Conservation (phyloP, 1,284 basidiomycete genomes). For the Rhodotorula mucilaginosa region DNA sequence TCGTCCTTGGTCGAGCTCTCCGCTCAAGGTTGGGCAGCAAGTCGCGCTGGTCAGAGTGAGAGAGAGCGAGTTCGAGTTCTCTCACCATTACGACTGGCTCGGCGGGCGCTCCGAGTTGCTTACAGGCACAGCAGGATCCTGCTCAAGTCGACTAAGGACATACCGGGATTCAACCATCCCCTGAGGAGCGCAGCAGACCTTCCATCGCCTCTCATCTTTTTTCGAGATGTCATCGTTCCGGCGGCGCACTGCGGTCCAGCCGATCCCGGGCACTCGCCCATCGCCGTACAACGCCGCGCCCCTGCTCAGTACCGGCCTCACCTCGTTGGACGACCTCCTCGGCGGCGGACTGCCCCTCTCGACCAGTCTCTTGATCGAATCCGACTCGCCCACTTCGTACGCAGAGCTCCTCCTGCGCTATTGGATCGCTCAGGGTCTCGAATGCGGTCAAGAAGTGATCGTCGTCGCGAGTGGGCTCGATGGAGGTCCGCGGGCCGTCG, state of each 20-base stretch:
- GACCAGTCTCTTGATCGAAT: conserved; percentile 70
- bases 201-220: too few species aligned
- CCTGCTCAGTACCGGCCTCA: conserved; percentile 76
- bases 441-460: conserved; percentile 64
- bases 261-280: conserved; percentile 40
- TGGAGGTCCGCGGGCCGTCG: conserved; percentile 53
- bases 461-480: conserved; percentile 57
- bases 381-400: conserved; percentile 81
- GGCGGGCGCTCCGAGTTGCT: too few species aligned
- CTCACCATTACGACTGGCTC: too few species aligned
- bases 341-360: conserved; percentile 89
- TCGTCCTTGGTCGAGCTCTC: too few species aligned
- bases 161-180: too few species aligned
- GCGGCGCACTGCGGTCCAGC: conserved; percentile 13
- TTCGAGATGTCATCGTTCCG: conserved; percentile 27
- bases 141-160: too few species aligned
- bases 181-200: too few species aligned
- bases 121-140: too few species aligned
- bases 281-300: conserved; percentile 40
- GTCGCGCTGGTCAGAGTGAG: too few species aligned
- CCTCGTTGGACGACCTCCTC: conserved; percentile 92
- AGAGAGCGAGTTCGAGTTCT: too few species aligned
- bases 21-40: too few species aligned
- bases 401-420: conserved; percentile 82
- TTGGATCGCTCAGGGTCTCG: conserved; percentile 80